Evolutionary conservation across 257 asterid genomes (phyloP), one percentile per base, ranked within the genome.

Genomic region (Solanum pennellii): DNA sequence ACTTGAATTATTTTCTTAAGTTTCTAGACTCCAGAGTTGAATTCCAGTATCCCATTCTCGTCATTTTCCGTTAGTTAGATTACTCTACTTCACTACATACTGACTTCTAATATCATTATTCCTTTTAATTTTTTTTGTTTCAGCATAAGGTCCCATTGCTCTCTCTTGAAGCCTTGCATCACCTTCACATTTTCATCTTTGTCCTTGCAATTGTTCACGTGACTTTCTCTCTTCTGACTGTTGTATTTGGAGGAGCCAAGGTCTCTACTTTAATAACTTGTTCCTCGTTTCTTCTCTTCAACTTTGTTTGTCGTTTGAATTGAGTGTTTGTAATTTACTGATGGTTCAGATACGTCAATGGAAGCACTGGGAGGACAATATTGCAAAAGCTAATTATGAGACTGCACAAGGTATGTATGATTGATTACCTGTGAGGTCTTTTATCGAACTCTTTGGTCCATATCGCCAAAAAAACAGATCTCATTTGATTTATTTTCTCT

Each of bases 291-390:
- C 6, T 35, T 68, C 80, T 83, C 82, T 75, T 72, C 56, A 14
- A 59, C 82, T 66, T 35, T 83, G 10, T 82, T 76, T 29, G 21
- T 65, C 47, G 56, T 68, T 76, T 41, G 44, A 16, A 62, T 25
- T 77, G 69, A n/a, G 13, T 86, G 82, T 75, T 59, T 39, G 42
- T 52, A 74, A 60, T 74, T 76, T 49, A 71, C 42, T 73, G 87
- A 89, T 47, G 88, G 88, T 75, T n/a, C 86, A 96, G 99, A 97
- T 96, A 89, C 92, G 96, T 47, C 98, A 93, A 94, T 95, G 99
- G 98, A 97, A 97, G 95, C 87, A 87, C 35, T 97, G 99, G 99
- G 99, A 97, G 87, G 96, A 95, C 87, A 85, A 96, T 72, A 93
- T 97, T 84, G 93, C 94, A 8, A 93, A 93, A 89, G 97, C 89